These are phyloP conservation scores for Stromatinia cepivora DNA, from an alignment of 2,329 filamentous ascomycete species.

Conservation along the genomic window DNA sequence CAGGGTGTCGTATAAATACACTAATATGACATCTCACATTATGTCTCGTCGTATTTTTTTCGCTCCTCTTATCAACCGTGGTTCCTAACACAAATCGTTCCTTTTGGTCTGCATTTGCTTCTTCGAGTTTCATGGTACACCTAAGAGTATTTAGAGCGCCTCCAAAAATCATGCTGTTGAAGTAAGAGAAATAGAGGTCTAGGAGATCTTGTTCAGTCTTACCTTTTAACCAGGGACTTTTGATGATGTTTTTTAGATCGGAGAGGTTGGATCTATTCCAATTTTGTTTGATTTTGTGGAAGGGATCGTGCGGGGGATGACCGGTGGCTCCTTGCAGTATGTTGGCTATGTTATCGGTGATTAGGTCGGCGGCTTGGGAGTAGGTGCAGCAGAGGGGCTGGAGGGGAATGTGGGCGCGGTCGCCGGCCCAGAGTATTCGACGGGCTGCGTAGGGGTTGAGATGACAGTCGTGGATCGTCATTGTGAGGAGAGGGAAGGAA, in stretches of 20 bases:
- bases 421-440: conserved; percentile 16
- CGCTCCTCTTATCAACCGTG: conserved; percentile 7
- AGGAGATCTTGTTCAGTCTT: conserved; percentile 16
- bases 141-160: conserved; percentile 17
- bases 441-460: conserved; percentile 20
- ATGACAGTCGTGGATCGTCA: conserved; percentile 18
- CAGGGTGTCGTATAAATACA: neutral
- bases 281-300: conserved; percentile 11
- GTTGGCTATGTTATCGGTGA: conserved; percentile 15
- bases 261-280: conserved; percentile 10
- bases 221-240: conserved; percentile 18
- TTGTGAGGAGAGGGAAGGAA: neutral
- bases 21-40: conserved; percentile 9
- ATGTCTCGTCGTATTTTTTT: neutral
- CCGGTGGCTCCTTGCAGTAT: conserved; percentile 9
- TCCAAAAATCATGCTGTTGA: conserved; percentile 20
- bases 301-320: neutral
- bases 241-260: neutral
- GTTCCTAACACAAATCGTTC: neutral
- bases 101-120: conserved; percentile 6
- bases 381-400: conserved; percentile 21
- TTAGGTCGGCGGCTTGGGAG: conserved; percentile 18
- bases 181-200: conserved; percentile 14
- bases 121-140: conserved; percentile 11
- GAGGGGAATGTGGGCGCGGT: conserved; percentile 1